Base-by-base conservation (phyloP, 1,284 basidiomycete genomes). In the Melampsora larici-populina region DNA sequence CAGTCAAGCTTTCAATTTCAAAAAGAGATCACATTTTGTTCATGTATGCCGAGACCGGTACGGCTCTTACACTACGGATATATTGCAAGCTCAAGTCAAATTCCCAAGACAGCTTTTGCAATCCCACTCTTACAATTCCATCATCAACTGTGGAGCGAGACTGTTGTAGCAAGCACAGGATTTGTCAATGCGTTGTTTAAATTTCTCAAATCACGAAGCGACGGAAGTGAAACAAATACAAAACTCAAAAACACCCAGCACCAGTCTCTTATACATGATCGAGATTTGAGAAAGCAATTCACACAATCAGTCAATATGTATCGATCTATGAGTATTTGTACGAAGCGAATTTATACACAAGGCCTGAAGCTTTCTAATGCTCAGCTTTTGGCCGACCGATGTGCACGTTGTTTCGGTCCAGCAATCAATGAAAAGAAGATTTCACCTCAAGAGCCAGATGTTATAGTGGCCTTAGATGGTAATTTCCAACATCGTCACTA, bases 91-190 rank as follows among this genome's bases (percentile, higher is more conserved):
- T n/a, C n/a, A n/a, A n/a, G n/a, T n/a, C n/a, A 63, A 31, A 1
- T 29, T 18, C 71, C 71, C 24, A 33, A 26, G 48, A 29, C 71
- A 4, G 60, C 62, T 15, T 73, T 73, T n/a, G 62, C 60, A 9
- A 65, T 73, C n/a, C 62, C 21, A 9, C 60, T 73, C 4, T n/a
- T 73, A 4, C 71, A 73, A 49, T 73, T 36, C 6, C 71, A 73
- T 29, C 62, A 73, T 33, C 9, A 24, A 24, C 46, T 73, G 15
- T 73, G 43, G 62, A 51, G 60, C 40, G 58, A 48, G n/a, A 36
- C 33, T 11, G 6, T 36, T 1, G 18, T 71, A 58, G 33, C 70
- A n/a, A 24, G 1, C 1, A 43, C 26, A 15, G 36, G 55, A 3
- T 71, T 71, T n/a, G 62, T 71, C 31, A 15, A 55, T 17, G 29